These are phyloP conservation scores for Magnusiomyces sp. DNA, from an alignment of 1,139 yeast species.

Conservation along the genomic window DNA sequence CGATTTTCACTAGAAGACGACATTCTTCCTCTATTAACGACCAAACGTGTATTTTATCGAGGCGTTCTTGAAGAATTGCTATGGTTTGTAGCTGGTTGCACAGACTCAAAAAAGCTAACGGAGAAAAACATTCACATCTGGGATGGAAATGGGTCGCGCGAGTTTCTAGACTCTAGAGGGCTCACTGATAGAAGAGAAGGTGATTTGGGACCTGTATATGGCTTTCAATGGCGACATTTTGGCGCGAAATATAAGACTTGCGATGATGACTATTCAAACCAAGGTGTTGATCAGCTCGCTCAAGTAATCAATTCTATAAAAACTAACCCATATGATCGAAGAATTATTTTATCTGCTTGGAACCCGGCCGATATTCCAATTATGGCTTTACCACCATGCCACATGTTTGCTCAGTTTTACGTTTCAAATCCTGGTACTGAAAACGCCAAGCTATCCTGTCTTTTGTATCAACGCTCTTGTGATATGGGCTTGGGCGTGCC, in stretches of 20 bases:
- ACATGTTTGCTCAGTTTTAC: conserved; percentile 89
- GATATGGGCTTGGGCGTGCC: conserved; percentile 99
- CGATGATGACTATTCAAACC: conserved; percentile 74
- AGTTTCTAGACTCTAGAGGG: conserved; percentile 77
- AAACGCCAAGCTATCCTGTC: conserved; percentile 56
- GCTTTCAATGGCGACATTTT: conserved; percentile 98
- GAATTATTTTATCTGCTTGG: conserved; percentile 96
- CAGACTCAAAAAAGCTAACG: conserved; percentile 71
- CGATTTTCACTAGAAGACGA: conserved; percentile 70
- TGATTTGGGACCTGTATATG: conserved; percentile 96
- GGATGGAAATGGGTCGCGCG: conserved; percentile 99
- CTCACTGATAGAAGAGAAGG: conserved; percentile 77
- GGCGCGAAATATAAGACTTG: conserved; percentile 88
- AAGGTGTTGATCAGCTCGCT: conserved; percentile 85
- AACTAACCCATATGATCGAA: conserved; percentile 84
- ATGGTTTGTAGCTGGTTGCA: conserved; percentile 88
- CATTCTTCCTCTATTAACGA: conserved; percentile 78
- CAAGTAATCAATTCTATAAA: conserved; percentile 73
- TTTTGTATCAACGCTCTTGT: conserved; percentile 93
- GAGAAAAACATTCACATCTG: conserved; percentile 88
- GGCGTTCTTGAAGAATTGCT: conserved; percentile 83
- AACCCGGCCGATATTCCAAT: conserved; percentile 87
- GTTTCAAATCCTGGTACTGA: conserved; percentile 61
- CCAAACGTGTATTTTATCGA: conserved; percentile 83
- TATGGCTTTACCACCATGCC: conserved; percentile 99